A percentile compares a stretch with the other conserved stretches of the same genome.
phyloP scores from a whole-genome alignment of 768 basidiomycete species.

The Sutorius australiensis region DNA sequence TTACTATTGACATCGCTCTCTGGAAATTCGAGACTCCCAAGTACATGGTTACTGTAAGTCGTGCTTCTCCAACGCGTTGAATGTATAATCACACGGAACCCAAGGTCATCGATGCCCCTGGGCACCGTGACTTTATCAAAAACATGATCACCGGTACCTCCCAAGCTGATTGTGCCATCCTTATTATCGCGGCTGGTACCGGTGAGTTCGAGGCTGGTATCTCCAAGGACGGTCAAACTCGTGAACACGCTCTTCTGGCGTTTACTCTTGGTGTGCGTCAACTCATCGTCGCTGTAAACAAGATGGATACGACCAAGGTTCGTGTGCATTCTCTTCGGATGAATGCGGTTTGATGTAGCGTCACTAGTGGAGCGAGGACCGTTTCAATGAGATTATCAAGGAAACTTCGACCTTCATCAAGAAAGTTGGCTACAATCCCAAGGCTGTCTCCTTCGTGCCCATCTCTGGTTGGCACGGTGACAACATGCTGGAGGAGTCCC shows the following conservation, averaged over 20 bases:
- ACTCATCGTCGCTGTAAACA: slow-evolving; percentile 99
- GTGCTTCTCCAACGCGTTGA: background rate
- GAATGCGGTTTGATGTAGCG: slow-evolving; percentile 1
- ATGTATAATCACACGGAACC: slow-evolving; percentile 4
- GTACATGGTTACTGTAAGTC: slow-evolving; percentile 83
- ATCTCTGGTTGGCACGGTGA: slow-evolving; percentile 99
- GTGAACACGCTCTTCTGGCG: slow-evolving; percentile 99
- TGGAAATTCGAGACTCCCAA: slow-evolving; percentile 99
- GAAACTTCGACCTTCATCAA: slow-evolving; percentile 98
- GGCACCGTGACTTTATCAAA: slow-evolving; percentile 99
- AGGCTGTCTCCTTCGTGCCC: slow-evolving; percentile 96
- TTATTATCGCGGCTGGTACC: slow-evolving; percentile 98
- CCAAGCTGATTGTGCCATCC: slow-evolving; percentile 99
- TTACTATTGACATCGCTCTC: slow-evolving; percentile 99
- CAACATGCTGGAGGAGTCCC: slow-evolving; percentile 99
- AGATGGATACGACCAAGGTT: slow-evolving; percentile 99
- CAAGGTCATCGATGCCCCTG: slow-evolving; percentile 98
- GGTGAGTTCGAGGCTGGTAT: slow-evolving; percentile 99
- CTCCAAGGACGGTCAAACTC: slow-evolving; percentile 99
- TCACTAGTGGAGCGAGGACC: slow-evolving; percentile 93
- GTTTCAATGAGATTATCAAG: slow-evolving; percentile 99
- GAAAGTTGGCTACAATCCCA: slow-evolving; percentile 99
- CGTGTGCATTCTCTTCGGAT: slow-evolving; percentile 2
- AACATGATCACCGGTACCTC: slow-evolving; percentile 99
- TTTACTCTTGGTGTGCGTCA: slow-evolving; percentile 99